phyloP scores from a whole-genome alignment of 2,329 filamentous ascomycete genomes.

The Beauveria pseudobassiana region DNA sequence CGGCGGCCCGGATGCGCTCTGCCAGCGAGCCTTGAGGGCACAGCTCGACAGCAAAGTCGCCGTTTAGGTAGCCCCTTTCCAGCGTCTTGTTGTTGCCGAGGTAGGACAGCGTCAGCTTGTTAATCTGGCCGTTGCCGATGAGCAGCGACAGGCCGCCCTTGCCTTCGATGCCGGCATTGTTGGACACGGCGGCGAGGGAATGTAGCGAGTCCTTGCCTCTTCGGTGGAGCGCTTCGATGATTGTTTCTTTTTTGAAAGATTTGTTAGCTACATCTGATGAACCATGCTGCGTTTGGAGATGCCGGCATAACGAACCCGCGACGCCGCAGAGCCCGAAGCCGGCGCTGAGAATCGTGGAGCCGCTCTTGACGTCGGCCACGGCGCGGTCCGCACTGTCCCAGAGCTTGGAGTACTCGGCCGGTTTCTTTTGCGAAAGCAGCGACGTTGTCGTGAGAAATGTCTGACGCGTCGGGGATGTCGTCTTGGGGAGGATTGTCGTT shows the following conservation, averaged over 20 bases:
- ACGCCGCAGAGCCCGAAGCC: constrained; percentile 81
- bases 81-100: constrained; percentile 71
- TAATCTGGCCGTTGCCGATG: constrained; percentile 61
- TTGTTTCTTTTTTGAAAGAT: constrained; percentile 45
- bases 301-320: constrained; percentile 37
- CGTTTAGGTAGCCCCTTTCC: constrained; percentile 66
- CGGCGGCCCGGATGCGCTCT: constrained; percentile 64
- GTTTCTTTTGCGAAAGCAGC: background rate
- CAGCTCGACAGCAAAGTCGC: constrained; percentile 67
- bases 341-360: constrained; percentile 64
- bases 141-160: constrained; percentile 62
- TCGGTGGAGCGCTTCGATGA: constrained; percentile 60
- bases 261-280: background rate
- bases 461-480: background rate
- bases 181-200: constrained; percentile 68
- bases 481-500: background rate
- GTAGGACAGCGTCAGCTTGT: constrained; percentile 66
- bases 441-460: background rate
- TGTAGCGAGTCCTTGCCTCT: constrained; percentile 54
- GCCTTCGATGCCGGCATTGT: constrained; percentile 68
- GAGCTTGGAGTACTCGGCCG: constrained; percentile 33
- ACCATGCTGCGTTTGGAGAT: background rate
- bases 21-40: constrained; percentile 71
- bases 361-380: constrained; percentile 61
- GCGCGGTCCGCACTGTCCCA: constrained; percentile 56